Base-by-base conservation (phyloP, 305 asterid genomes). In the Nicotiana rustica region DNA sequence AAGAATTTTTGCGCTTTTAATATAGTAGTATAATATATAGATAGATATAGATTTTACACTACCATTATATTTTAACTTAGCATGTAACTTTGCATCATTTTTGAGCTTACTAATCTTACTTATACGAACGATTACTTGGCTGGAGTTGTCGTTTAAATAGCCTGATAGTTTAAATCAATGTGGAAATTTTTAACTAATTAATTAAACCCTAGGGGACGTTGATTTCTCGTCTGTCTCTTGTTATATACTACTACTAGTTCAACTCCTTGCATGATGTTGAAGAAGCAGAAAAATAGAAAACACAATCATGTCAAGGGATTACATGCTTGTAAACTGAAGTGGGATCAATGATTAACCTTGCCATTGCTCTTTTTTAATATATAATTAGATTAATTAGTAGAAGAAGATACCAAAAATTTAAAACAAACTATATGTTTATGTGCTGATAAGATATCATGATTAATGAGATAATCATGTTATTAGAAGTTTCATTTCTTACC, bases 301-400 rank as follows among this genome's bases (percentile, higher is more conserved):
- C 90, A 87, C 82, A 83, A 87, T 87, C 82, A 87, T 87, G 60
- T 81, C 82, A 33, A 65, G 3, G 67, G 83, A 36, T 85, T 78
- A 87, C 90, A 87, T 83, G 86, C 88, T 85, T 85, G 83, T 83
- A 85, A 83, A 44, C 81, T 83, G 84, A 85, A 85, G 90, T 87
- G 90, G 85, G 88, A 85, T 87, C 86, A 87, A 87, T 87, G 77
- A 86, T 86, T 55, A 82, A 76, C 87, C 77, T 75, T 57, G 79
- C 79, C 84, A 44, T 82, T 80, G 47, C 10, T 76, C 29, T 25
- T 15, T 52, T 76, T 15, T 55, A 76, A 75, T 75, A 76, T 55
- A 76, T 52, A 52, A 75, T 75, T 75, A 75, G 65, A 25, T 25
- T 25, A 52, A 75, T 52, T 76, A 76, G 66, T 25, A 55, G 65